Conservation (phyloP, 164 flowering plant genomes). For the Malania oleifera region DNA sequence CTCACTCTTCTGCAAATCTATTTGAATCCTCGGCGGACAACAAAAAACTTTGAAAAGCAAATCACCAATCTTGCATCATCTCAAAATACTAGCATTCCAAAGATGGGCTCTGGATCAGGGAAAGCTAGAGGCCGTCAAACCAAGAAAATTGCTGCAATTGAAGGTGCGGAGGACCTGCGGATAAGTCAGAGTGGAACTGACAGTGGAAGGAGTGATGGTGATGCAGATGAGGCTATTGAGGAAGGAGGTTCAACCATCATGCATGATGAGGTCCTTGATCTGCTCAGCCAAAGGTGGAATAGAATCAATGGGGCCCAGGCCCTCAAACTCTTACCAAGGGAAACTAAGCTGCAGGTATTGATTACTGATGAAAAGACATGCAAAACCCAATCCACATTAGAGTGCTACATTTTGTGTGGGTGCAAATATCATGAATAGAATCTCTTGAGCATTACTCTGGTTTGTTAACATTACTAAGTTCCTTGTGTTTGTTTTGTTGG, state of each 20-base stretch:
- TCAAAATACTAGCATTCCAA: slow-evolving; percentile 41
- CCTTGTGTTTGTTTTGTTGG: not conserved
- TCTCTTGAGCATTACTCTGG: not conserved
- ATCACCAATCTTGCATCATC: slow-evolving; percentile 50
- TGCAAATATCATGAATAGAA: not conserved
- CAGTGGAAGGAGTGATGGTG: slow-evolving; percentile 90
- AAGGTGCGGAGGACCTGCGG: slow-evolving; percentile 73
- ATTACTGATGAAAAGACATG: too few relatives aligned
- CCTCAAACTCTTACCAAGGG: slow-evolving; percentile 79
- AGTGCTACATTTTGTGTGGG: not conserved
- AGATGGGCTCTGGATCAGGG: slow-evolving; percentile 23
- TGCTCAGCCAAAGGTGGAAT: slow-evolving; percentile 86
- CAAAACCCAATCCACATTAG: too few relatives aligned
- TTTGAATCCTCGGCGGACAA: slow-evolving; percentile 78
- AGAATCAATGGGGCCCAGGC: slow-evolving; percentile 97
- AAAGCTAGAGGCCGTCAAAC: slow-evolving; percentile 49
- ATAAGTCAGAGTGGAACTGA: slow-evolving; percentile 62
- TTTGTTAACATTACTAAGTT: not conserved
- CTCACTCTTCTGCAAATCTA: slow-evolving; percentile 93
- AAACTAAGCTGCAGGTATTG: slow-evolving; percentile 87
- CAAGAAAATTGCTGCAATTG: slow-evolving; percentile 91
- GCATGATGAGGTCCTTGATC: slow-evolving; percentile 84
- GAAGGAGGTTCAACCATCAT: slow-evolving; percentile 72
- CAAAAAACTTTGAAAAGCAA: slow-evolving; percentile 71
- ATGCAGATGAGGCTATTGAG: slow-evolving; percentile 66